Evolutionary conservation across 2,329 filamentous ascomycete species (phyloP), one percentile per base, ranked within the genome.

Genomic region (Biscogniauxia mediterranea): DNA sequence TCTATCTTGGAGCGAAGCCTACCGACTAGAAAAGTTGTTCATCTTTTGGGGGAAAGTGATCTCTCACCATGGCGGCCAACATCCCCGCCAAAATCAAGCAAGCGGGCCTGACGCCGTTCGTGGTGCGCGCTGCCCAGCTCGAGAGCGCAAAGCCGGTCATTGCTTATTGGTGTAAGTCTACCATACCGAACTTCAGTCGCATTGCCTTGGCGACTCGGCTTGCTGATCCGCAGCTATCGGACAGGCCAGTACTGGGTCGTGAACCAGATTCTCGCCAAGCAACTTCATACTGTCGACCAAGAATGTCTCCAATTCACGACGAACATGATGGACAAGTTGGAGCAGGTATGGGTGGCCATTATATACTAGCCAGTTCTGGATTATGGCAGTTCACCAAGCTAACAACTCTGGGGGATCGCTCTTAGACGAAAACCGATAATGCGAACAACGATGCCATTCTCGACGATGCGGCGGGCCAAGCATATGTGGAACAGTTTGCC

Each of bases 401-500:
- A 67, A 59, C 46, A 11, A 17, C 50, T 32, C 5, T 13, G 11
- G 17, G 54, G 8, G 49, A 32, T 7, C 23, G 9, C 54, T 42
- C 19, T 66, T 68, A 89, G 83, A 89, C 86, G 65, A 95, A 95
- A 80, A 80, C 80, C 11, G 85, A 90, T 60, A 87, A 94, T 71
- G 82, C 87, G 9, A 83, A 85, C 54, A 91, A 98, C 71, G 92
- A 96, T 73, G 90, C 93, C 17, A 88, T 98, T 58, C 82, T 86
- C 5, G 94, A 98, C 76, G 93, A 97, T 69, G 80, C 88, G 1
- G 92, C 90, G 3, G 94, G 92, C 1, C 92, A 93, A 76, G 93
- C 92, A 58, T 97, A 97, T 70, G 89, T 98, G 54, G 93, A 98
- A 76, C 90, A 97, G 74, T 99, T 99, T 75, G 94, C 90, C 0